Evolutionary conservation across 2,329 filamentous ascomycete genomes (phyloP).

Genomic region (Pseudofabraea citricarpa): DNA sequence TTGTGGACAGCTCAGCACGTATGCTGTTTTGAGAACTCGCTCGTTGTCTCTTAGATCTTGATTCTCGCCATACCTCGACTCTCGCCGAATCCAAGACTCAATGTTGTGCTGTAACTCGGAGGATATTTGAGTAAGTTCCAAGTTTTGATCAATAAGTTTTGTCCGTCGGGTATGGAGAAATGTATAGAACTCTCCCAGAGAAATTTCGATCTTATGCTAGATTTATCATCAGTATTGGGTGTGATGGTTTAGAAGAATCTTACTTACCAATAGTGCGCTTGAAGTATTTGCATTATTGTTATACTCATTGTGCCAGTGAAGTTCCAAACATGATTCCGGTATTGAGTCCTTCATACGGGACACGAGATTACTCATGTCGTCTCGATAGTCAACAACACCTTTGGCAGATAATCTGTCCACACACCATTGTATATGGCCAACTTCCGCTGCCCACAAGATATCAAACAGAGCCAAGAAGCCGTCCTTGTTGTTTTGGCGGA

Average conservation of each 20-base stretch:
- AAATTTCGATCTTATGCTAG: neutral
- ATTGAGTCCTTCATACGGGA: neutral
- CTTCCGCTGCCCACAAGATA: neutral
- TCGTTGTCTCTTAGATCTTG: neutral
- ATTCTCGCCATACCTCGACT: neutral
- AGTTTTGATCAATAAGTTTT: neutral
- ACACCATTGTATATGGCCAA: neutral
- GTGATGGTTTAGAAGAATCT: neutral
- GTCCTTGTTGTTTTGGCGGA: neutral
- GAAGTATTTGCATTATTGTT: neutral
- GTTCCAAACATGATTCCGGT: neutral
- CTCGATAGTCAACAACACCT: neutral
- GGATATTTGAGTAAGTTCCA: neutral
- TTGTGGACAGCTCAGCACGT: conserved; percentile 19
- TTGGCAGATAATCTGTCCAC: neutral
- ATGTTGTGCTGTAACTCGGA: neutral
- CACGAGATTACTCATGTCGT: neutral
- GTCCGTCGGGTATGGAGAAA: neutral
- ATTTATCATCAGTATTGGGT: neutral
- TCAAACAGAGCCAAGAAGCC: neutral
- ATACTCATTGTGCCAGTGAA: neutral
- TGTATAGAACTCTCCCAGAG: neutral
- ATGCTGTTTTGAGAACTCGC: neutral
- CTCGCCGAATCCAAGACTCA: neutral
- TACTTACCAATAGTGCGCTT: neutral